Evolutionary conservation across 352 stramenopile genomes (phyloP).

Genomic region (Phytophthora colocasiae): DNA sequence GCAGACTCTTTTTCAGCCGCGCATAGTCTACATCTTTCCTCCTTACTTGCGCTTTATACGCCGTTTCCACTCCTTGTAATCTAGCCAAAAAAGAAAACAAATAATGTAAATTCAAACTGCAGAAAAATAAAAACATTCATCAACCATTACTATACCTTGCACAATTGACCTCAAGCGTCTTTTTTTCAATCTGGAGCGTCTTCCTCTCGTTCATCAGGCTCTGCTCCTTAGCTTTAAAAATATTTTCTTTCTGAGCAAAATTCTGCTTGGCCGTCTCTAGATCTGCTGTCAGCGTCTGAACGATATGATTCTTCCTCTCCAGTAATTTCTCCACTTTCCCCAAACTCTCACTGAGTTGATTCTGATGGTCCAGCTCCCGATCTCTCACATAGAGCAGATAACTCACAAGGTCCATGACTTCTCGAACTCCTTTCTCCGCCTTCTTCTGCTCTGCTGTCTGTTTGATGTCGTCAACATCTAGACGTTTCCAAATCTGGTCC

Average conservation of each 20-base stretch:
- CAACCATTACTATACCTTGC: slow-evolving; percentile 41
- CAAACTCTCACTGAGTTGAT: slow-evolving; percentile 57
- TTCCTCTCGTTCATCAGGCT: slow-evolving; percentile 54
- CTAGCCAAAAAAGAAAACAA: slow-evolving; percentile 17
- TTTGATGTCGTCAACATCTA: slow-evolving; percentile 12
- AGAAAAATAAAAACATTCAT: neutral
- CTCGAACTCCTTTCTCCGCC: slow-evolving; percentile 52
- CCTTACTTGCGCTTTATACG: slow-evolving; percentile 76
- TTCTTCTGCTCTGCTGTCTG: slow-evolving; percentile 28
- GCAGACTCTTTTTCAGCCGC: slow-evolving; percentile 72
- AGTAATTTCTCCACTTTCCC: slow-evolving; percentile 53
- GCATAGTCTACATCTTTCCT: slow-evolving; percentile 83
- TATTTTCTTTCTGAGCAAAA: slow-evolving; percentile 63
- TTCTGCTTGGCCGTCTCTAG: slow-evolving; percentile 59
- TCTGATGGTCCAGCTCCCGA: slow-evolving; percentile 61
- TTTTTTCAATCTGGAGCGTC: slow-evolving; percentile 69
- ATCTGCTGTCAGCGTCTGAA: slow-evolving; percentile 52
- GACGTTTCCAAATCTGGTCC: slow-evolving; percentile 29
- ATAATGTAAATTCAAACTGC: slow-evolving; percentile 5
- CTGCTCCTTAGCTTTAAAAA: slow-evolving; percentile 71
- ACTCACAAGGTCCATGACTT: slow-evolving; percentile 77
- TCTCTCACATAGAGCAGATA: slow-evolving; percentile 65
- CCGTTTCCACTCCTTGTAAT: slow-evolving; percentile 77
- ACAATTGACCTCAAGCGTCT: slow-evolving; percentile 69
- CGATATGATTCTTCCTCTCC: slow-evolving; percentile 56